Conservation (phyloP, 2,329 filamentous ascomycete species). For the Dothistroma pini region DNA sequence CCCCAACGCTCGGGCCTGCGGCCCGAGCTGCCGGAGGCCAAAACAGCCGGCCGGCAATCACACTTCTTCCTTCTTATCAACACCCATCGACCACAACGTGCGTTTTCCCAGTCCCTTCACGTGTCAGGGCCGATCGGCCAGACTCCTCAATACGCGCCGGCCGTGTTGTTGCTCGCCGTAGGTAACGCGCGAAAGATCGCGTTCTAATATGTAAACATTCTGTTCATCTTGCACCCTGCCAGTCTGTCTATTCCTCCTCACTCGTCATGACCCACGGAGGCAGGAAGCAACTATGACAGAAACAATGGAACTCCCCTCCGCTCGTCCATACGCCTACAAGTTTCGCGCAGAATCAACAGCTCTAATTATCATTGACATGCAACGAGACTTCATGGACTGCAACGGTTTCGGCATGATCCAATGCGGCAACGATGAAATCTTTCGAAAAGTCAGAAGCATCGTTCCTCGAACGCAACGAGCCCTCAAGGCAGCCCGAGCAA, state of each 20-base stretch:
- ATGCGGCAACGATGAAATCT: slow-evolving; percentile 38
- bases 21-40: background rate
- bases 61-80: background rate
- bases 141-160: background rate
- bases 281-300: background rate
- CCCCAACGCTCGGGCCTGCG: background rate
- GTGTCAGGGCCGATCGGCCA: background rate
- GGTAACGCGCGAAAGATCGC: background rate
- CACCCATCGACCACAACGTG: background rate
- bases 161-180: background rate
- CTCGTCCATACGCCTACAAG: slow-evolving; percentile 46
- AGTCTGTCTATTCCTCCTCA: background rate
- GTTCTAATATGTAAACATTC: background rate
- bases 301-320: slow-evolving; percentile 31
- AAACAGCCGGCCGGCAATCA: background rate
- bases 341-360: slow-evolving; percentile 48
- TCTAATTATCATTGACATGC: slow-evolving; percentile 52
- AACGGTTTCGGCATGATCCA: slow-evolving; percentile 53
- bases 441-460: slow-evolving; percentile 27
- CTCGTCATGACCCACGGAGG: too few relatives aligned
- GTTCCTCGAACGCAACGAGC: slow-evolving; percentile 33
- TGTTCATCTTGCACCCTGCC: background rate
- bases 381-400: slow-evolving; percentile 49
- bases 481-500: slow-evolving; percentile 41
- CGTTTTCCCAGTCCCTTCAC: background rate